A percentile compares a stretch with the other conserved stretches of the same genome.
These are phyloP conservation scores for Gigaspora rosea DNA, from an alignment of 192 early-diverging fungal genomes.

Conservation along the genomic window DNA sequence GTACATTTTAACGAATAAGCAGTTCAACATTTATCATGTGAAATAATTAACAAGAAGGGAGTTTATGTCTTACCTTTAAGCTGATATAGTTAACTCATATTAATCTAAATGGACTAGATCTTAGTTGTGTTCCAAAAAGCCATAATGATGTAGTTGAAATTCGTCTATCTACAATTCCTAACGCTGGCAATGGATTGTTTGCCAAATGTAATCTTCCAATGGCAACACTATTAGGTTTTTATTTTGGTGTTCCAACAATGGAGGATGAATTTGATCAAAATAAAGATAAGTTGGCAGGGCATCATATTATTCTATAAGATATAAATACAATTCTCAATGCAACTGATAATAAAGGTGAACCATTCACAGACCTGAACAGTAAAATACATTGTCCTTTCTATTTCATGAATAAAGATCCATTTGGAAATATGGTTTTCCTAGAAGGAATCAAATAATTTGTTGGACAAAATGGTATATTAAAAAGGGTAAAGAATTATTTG, in stretches of 20 bases:
- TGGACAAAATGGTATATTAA: conserved; percentile 68
- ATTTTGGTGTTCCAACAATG: conserved; percentile 95
- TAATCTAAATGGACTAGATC: conserved; percentile 49
- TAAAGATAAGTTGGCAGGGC: conserved; percentile 80
- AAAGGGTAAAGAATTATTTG: conserved; percentile 83
- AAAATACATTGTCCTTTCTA: conserved; percentile 84
- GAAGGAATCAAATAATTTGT: conserved; percentile 93
- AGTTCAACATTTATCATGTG: no score
- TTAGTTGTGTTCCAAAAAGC: conserved; percentile 53
- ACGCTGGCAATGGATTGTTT: conserved; percentile 77
- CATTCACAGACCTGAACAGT: conserved; percentile 64
- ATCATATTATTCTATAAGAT: conserved; percentile 88
- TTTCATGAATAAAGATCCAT: conserved; percentile 76
- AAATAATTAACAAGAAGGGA: no score
- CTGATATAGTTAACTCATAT: no score
- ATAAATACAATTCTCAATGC: conserved; percentile 91
- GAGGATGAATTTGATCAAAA: conserved; percentile 91
- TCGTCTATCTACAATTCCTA: conserved; percentile 58
- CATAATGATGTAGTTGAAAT: conserved; percentile 68
- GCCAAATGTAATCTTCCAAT: conserved; percentile 70
- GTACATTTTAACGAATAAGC: no score
- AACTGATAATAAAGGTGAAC: conserved; percentile 77
- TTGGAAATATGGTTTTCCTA: conserved; percentile 73
- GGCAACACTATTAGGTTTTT: conserved; percentile 81
- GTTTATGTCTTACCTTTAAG: no score